Conservation (phyloP, 345 rosid species). For the Lepidium aucheri region DNA sequence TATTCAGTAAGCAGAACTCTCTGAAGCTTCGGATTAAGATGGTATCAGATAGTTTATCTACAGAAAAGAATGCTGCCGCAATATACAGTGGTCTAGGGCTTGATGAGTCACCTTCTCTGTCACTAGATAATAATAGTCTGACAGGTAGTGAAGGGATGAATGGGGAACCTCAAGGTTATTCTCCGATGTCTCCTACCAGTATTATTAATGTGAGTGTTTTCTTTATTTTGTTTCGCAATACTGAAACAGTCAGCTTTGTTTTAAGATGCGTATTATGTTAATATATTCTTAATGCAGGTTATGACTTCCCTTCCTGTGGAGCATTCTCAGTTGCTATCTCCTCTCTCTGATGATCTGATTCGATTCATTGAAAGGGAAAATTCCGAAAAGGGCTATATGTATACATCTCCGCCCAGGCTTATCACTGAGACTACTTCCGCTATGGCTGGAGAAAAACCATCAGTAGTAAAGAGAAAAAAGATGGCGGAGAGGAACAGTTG, state of each 20-base stretch:
- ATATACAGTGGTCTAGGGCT: constrained; percentile 95
- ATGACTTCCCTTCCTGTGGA: constrained; percentile 66
- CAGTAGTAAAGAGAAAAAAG: constrained; percentile 39
- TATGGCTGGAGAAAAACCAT: constrained; percentile 33
- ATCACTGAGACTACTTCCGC: constrained; percentile 27
- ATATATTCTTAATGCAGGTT: constrained; percentile 44
- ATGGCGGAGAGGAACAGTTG: constrained; percentile 36
- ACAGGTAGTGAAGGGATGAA: constrained; percentile 73
- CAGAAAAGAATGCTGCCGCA: constrained; percentile 68
- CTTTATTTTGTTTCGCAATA: constrained; percentile 19
- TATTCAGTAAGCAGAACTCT: constrained; percentile 51
- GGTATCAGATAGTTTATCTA: constrained; percentile 66
- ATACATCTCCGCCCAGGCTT: constrained; percentile 25
- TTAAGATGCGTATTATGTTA: constrained; percentile 21
- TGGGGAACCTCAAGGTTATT: constrained; percentile 41
- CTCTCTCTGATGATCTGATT: constrained; percentile 55
- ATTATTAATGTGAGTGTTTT: constrained; percentile 55
- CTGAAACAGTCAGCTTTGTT: constrained; percentile 5
- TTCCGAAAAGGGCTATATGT: constrained; percentile 30
- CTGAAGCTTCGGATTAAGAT: constrained; percentile 72
- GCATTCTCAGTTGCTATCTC: constrained; percentile 54
- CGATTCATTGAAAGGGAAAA: constrained; percentile 38
- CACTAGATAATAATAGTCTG: constrained; percentile 64
- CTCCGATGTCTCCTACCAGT: constrained; percentile 52
- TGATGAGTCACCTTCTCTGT: constrained; percentile 79